phyloP scores from a whole-genome alignment of 345 rosid genomes.

The Geranium brycei region DNA sequence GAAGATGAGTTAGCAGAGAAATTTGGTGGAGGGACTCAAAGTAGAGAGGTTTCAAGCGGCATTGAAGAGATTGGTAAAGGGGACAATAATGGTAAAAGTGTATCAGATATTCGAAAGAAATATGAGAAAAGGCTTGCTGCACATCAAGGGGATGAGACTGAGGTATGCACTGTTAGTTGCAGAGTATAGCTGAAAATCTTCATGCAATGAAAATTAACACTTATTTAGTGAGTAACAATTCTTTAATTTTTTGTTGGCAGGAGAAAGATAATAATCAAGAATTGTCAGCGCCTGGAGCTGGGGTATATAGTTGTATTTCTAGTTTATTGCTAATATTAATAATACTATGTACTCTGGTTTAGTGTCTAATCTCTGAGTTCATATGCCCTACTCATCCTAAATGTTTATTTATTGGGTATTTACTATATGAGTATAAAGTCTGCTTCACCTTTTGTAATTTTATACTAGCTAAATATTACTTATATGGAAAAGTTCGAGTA shows the following conservation, averaged over 20 bases:
- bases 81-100: slow-evolving; percentile 47
- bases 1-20: slow-evolving; percentile 89
- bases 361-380: neutral
- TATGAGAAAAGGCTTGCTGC: slow-evolving; percentile 86
- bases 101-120: slow-evolving; percentile 84
- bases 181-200: slow-evolving; percentile 8
- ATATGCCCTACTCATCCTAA: neutral
- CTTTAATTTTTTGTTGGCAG: slow-evolving; percentile 29
- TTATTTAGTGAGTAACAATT: neutral
- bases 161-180: slow-evolving; percentile 28
- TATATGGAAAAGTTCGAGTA: neutral
- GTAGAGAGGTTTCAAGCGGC: slow-evolving; percentile 51
- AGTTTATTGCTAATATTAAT: neutral
- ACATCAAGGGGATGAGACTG: slow-evolving; percentile 43
- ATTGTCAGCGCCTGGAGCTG: slow-evolving; percentile 81
- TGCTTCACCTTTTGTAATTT: neutral
- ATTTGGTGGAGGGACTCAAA: slow-evolving; percentile 74
- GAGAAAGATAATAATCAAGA: slow-evolving; percentile 63
- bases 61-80: slow-evolving; percentile 70
- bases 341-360: neutral
- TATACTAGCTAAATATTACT: neutral
- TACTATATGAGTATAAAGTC: neutral
- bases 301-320: slow-evolving; percentile 40
- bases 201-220: neutral
- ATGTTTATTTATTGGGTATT: neutral